Conservation (phyloP, 331 rosid genomes). For the Malus hybrid region DNA sequence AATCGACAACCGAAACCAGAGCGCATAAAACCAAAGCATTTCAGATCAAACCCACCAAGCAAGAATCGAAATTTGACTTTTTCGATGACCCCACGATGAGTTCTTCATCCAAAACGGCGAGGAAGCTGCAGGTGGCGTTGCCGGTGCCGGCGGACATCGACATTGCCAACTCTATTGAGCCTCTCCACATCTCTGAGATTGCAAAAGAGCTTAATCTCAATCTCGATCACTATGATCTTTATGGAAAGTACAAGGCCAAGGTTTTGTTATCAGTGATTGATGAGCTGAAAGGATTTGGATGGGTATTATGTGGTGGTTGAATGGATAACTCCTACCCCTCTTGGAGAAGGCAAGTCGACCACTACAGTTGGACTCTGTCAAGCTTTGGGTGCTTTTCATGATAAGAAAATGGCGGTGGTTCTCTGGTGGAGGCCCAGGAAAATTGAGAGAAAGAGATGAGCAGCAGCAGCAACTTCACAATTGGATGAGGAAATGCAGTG, state of each 20-base stretch:
- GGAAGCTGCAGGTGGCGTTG: constrained; percentile 68
- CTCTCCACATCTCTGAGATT: constrained; percentile 73
- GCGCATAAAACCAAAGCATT: neutral
- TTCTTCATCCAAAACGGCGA: constrained; percentile 37
- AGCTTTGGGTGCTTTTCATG: constrained; percentile 96
- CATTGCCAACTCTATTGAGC: constrained; percentile 79
- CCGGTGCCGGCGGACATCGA: constrained; percentile 95
- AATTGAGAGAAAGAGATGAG: no score
- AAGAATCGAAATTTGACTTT: neutral
- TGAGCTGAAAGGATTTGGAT: constrained; percentile 54
- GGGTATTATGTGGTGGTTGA: constrained; percentile 97
- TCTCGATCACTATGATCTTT: constrained; percentile 78
- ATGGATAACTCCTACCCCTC: constrained; percentile 97
- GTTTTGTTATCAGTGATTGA: constrained; percentile 74
- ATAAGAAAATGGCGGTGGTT: constrained; percentile 32
- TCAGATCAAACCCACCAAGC: neutral
- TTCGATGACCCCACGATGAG: constrained; percentile 34
- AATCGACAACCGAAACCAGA: neutral
- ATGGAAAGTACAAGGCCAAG: constrained; percentile 93
- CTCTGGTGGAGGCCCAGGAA: no score
- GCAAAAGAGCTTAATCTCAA: constrained; percentile 61
- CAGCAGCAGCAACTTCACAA: no score
- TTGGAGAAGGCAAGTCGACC: constrained; percentile 97
- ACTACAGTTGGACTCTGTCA: constrained; percentile 97
- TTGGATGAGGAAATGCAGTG: no score